phyloP scores from a whole-genome alignment of 2,329 filamentous ascomycete genomes.

The Ophidiomyces ophidiicola region DNA sequence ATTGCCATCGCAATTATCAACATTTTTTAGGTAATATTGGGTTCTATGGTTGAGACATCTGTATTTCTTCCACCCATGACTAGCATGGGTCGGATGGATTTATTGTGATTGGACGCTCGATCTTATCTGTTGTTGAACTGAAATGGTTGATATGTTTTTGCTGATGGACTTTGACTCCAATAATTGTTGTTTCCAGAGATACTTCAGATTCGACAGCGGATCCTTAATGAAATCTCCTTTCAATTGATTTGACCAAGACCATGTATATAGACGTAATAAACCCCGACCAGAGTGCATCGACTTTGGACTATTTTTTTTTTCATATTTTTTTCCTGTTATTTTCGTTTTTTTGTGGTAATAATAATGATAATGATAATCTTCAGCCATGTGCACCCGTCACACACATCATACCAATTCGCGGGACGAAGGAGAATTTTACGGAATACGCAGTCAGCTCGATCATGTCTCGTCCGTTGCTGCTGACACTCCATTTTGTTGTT shows the following conservation, averaged over 20 bases:
- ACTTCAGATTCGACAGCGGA: neutral
- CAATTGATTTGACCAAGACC: no score
- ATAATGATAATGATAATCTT: no score
- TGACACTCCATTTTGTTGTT: neutral
- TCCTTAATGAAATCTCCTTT: neutral
- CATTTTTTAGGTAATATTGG: constrained; percentile 5
- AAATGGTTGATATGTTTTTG: neutral
- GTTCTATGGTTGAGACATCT: neutral
- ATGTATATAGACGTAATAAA: no score
- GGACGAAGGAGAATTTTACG: no score
- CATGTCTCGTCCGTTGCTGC: neutral
- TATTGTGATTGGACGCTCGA: constrained; percentile 2
- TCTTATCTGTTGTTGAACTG: constrained; percentile 1
- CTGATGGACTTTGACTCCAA: neutral
- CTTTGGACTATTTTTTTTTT: no score
- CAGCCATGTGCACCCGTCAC: no score
- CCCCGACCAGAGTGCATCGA: no score
- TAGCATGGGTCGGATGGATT: constrained; percentile 1
- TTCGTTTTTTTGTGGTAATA: no score
- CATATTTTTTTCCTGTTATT: no score
- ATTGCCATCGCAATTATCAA: constrained; percentile 7
- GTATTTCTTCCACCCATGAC: neutral
- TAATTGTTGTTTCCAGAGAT: neutral
- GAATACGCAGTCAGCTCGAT: no score
- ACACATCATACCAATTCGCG: no score